Base-by-base conservation (phyloP, 768 basidiomycete species). In the Filobasidium wieringae region DNA sequence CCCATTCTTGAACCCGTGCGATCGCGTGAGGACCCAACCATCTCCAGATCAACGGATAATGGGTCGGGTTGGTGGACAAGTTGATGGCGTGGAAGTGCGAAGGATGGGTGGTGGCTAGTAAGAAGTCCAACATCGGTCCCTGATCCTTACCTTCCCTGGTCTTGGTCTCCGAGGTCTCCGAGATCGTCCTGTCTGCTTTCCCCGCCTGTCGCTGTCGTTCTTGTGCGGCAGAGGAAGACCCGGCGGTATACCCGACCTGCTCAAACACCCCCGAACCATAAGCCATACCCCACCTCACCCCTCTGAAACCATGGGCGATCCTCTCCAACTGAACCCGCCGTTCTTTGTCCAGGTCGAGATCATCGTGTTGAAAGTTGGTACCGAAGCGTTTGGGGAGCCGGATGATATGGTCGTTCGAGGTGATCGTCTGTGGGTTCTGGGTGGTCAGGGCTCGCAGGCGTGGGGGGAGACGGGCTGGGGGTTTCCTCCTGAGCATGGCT, bases 211-310 rank as follows among this genome's bases (percentile, higher is more conserved):
- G 59, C 56, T 47, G 64, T 39, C 7, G 27, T 36, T 8, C 26
- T 9, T 33, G 7, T 7, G 6, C 39, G 41, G 14, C 2, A 33
- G 19, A 53, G 5, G 57, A 6, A 4, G 31, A 40, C 31, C 34
- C 15, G 24, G 12, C 19, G 43, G 51, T 52, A 65, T 92, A 87
- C 17, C 92, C 88, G 55, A 84, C 84, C 74, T 99, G 95, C 67
- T 87, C 82, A 65, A 95, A 95, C 1, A 97, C 91, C 0, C 93
- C 95, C 2, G 86, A 89, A 12, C 95, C 95, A 69, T 97, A 99
- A 0, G 95, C 95, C 69, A 96, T 91, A 0, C 92, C 95, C 77
- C 93, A 97, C 47, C 59, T 39, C 7, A 60, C 59, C 19, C 33
- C 47, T 32, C 49, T 45, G 39, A 60, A 60, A 26, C 51, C 33